phyloP scores from a whole-genome alignment of 192 early-diverging fungal species.

The Coemansia sp. region DNA sequence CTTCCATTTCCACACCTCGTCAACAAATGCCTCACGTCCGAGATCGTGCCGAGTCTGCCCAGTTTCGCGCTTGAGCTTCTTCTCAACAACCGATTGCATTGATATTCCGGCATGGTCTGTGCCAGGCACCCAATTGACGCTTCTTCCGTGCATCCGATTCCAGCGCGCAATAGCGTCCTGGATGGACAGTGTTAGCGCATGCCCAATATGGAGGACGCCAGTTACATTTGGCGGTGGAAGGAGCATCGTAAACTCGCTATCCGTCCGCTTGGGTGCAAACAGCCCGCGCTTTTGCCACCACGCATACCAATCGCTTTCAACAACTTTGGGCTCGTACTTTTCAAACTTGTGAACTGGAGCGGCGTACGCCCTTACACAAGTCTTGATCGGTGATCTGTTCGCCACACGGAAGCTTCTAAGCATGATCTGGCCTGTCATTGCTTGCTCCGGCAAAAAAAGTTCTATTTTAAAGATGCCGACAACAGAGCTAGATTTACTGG shows the following conservation, averaged over 20 bases:
- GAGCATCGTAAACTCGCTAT: slow-evolving; percentile 75
- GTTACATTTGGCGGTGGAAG: slow-evolving; percentile 97
- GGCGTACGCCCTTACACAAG: slow-evolving; percentile 14
- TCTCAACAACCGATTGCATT: slow-evolving; percentile 94
- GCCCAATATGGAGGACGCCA: slow-evolving; percentile 91
- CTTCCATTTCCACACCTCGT: slow-evolving; percentile 89
- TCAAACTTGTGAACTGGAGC: slow-evolving; percentile 46
- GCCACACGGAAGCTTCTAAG: neutral
- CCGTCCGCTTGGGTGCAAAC: slow-evolving; percentile 54
- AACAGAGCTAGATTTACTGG: too few relatives aligned
- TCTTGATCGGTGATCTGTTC: neutral
- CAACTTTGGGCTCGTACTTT: slow-evolving; percentile 49
- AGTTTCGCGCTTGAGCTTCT: slow-evolving; percentile 60
- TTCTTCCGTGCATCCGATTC: slow-evolving; percentile 90
- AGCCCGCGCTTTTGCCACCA: slow-evolving; percentile 87
- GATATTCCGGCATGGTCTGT: slow-evolving; percentile 98
- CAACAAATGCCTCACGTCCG: slow-evolving; percentile 79
- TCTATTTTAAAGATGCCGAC: too few relatives aligned
- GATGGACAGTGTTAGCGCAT: slow-evolving; percentile 88
- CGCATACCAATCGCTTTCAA: slow-evolving; percentile 92
- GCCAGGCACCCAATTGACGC: slow-evolving; percentile 90
- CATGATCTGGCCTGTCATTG: neutral
- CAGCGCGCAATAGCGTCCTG: slow-evolving; percentile 76
- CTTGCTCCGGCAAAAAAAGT: too few relatives aligned
- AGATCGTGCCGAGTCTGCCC: slow-evolving; percentile 78